Evolutionary conservation across 2,329 filamentous ascomycete genomes (phyloP), one percentile per base, ranked within the genome.

Genomic region (Alternaria tenuissima): DNA sequence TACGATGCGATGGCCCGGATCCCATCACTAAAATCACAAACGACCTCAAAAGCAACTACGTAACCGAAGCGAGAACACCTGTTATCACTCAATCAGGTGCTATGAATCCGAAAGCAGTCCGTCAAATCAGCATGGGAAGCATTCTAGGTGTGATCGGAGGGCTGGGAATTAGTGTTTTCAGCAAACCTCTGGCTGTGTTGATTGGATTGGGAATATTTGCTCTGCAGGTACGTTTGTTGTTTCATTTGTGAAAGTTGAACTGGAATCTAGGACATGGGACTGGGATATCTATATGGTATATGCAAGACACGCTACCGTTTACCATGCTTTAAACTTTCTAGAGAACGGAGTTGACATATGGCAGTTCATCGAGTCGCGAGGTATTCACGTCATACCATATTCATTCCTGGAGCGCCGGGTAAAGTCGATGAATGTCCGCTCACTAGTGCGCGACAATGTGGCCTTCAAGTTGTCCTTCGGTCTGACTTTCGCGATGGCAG

Each of bases 381-480:
- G 84, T 26, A 82, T 87, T 52, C 80, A 84, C 63, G 61, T 87
- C 16, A 72, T 85, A 9, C 83, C 83, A 1, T 84, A 84, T 63
- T 72, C 77, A 38, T 76, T 71, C 28, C 67, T 87, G 42, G 84
- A 87, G 69, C 76, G 79, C 47, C 86, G 85, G 59, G 76, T 86
- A 55, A 82, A 81, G 56, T 77, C 78, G 30, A 78, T 86, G 26
- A 81, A 87, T 67, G 61, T 87, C 20, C 76, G 81, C 46, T 82
- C 81, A 5, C 80, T 84, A 46, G 78, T 89, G 54, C 82, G 85
- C 68, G 82, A 85, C 61, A 86, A 88, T 67, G 84, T 87, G 2
- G 85, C 86, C 18, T 90, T 91, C 74, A 90, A 89, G 73, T 74
- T 89, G 22, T 88, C 89, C 3, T 93, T 94, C 75, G 87, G 88